Evolutionary conservation across 2,329 filamentous ascomycete genomes (phyloP), one percentile per base, ranked within the genome.

Genomic region (Aspergillus viridinutans): DNA sequence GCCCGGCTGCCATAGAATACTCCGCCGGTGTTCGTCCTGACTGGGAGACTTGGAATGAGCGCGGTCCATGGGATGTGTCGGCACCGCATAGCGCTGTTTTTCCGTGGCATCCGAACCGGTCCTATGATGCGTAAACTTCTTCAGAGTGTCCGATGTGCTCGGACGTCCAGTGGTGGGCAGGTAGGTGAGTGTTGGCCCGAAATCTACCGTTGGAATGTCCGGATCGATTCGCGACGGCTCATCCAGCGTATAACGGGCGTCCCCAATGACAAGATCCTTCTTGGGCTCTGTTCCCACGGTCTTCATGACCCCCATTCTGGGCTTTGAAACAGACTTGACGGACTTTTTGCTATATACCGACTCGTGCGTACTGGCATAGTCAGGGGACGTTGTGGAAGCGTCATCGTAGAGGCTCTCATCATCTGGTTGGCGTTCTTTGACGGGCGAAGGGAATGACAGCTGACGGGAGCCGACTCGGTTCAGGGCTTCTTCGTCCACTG

Each of bases 121-220:
- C 32, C 71, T 65, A 20, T 70, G 66, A 40, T 74, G 66, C 6
- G 61, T 63, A 25, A 68, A 62, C 43, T 71, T 69, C 32, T 65
- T 80, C 57, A 83, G 71, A 2, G 81, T 81, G 48, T 81, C 81
- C 50, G 80, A 81, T 1, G 83, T 85, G 45, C 72, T 78, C n/a
- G 84, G 83, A 8, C 82, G 80, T 63, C 78, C 79, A 20, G 75
- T 78, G 47, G 77, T 77, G 28, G 83, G 81, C 59, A 77, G 78
- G 56, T 91, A 88, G 58, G 89, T 87, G 64, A 90, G 77, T 0
- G 92, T 96, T 5, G 88, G 90, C 0, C 93, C 93, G 74, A 97
- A 97, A 71, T 97, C 87, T 60, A 96, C 84, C 4, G 82, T 76
- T 1, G 90, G 90, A 58, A 96, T 85, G 56, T 85, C 81, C 25